phyloP scores from a whole-genome alignment of 2,329 filamentous ascomycete genomes.

The Penicillium verrucosum region DNA sequence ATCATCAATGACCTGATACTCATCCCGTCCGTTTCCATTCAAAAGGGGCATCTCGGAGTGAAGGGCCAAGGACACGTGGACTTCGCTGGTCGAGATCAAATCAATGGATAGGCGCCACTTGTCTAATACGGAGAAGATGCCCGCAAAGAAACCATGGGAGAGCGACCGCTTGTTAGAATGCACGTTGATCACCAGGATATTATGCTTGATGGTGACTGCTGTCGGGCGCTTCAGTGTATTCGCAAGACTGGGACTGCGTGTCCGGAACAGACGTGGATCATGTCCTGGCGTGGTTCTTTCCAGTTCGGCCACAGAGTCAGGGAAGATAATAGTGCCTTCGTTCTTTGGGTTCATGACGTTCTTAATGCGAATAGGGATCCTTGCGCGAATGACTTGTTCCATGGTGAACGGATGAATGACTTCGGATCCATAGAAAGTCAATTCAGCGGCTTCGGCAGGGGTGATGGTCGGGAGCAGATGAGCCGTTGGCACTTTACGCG shows the following conservation, averaged over 20 bases:
- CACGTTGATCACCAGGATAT: constrained; percentile 95
- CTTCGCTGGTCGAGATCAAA: constrained; percentile 92
- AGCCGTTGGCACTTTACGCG: constrained; percentile 88
- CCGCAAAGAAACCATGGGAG: constrained; percentile 92
- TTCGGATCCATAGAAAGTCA: constrained; percentile 92
- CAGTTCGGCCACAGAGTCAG: constrained; percentile 61
- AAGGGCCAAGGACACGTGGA: constrained; percentile 95
- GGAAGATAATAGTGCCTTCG: constrained; percentile 65
- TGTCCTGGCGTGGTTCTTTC: constrained; percentile 52
- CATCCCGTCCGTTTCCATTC: constrained; percentile 47
- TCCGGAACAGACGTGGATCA: constrained; percentile 54
- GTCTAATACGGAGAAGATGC: constrained; percentile 89
- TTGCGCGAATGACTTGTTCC: constrained; percentile 75
- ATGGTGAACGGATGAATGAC: constrained; percentile 99
- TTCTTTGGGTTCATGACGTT: constrained; percentile 66
- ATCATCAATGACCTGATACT: constrained; percentile 56
- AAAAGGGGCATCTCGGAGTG: constrained; percentile 67
- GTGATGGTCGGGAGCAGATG: constrained; percentile 83
- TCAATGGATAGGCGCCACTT: constrained; percentile 85
- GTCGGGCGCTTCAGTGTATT: constrained; percentile 70
- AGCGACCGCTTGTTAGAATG: constrained; percentile 96
- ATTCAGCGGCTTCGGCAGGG: constrained; percentile 88
- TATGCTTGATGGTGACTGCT: constrained; percentile 94
- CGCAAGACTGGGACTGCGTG: constrained; percentile 48
- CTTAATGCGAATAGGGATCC: constrained; percentile 66